Percentiles rank a stretch among this genome's conserved stretches.
Evolutionary conservation across 2,329 filamentous ascomycete species (phyloP).

Genomic region (Curvularia sp.): DNA sequence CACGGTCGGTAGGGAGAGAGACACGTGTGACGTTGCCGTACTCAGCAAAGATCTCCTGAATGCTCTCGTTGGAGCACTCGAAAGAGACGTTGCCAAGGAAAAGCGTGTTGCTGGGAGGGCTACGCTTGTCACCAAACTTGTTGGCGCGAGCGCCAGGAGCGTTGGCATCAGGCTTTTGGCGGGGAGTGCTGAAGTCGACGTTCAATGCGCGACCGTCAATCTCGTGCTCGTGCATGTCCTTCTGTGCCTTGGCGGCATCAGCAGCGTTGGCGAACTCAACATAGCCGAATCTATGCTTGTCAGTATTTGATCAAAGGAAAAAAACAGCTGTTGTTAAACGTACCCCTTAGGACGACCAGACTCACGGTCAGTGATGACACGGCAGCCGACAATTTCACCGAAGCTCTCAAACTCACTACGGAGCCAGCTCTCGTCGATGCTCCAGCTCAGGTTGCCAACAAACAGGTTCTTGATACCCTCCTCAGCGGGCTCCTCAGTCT

Average conservation of each 20-base stretch:
- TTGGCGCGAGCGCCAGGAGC: conserved; percentile 63
- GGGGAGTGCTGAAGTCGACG: conserved; percentile 77
- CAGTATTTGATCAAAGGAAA: conserved; percentile 27
- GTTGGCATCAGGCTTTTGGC: conserved; percentile 60
- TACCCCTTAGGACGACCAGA: conserved; percentile 83
- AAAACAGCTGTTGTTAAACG: conserved; percentile 30
- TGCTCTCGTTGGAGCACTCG: conserved; percentile 76
- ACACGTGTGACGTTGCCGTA: conserved; percentile 76
- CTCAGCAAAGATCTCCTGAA: conserved; percentile 76
- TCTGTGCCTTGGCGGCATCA: conserved; percentile 73
- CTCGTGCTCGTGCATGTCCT: conserved; percentile 76
- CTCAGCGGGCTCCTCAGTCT: conserved; percentile 62
- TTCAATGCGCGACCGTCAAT: conserved; percentile 78
- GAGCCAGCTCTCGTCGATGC: conserved; percentile 83
- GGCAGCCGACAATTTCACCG: conserved; percentile 73
- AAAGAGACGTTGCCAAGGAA: conserved; percentile 94
- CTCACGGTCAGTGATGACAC: conserved; percentile 83
- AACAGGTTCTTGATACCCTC: conserved; percentile 74
- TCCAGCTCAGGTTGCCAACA: conserved; percentile 90
- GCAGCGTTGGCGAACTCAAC: conserved; percentile 79
- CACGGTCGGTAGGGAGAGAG: conserved; percentile 86
- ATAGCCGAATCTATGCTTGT: conserved; percentile 74
- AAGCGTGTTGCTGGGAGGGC: conserved; percentile 82
- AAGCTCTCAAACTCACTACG: conserved; percentile 81
- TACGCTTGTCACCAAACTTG: conserved; percentile 79